phyloP scores from a whole-genome alignment of 805 yeast genomes.

The Starmerella apicola region DNA sequence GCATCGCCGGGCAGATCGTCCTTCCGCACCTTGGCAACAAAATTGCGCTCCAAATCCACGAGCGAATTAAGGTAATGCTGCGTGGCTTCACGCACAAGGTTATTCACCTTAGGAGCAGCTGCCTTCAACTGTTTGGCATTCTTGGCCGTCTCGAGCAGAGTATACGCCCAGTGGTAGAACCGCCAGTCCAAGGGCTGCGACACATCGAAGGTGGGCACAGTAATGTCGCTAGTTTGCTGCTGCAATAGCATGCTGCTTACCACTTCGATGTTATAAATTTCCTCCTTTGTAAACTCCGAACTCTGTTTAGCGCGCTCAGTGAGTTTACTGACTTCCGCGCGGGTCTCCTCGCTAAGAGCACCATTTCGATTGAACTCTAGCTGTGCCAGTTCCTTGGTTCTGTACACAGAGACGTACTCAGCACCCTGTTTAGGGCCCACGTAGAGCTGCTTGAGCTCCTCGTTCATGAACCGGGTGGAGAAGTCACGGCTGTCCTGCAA shows the following conservation, averaged over 20 bases:
- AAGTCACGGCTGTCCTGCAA: conserved; percentile 49
- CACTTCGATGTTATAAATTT: conserved; percentile 28
- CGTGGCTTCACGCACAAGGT: not conserved
- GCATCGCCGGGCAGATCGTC: not conserved
- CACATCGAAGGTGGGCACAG: not conserved
- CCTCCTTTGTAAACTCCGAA: conserved; percentile 28
- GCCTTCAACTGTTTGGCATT: conserved; percentile 5
- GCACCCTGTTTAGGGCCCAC: conserved; percentile 11
- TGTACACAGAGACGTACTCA: conserved; percentile 9
- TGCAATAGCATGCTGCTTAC: conserved; percentile 15
- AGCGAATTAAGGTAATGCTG: not conserved
- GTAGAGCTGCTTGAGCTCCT: not conserved
- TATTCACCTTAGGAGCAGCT: not conserved
- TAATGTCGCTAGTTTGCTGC: not conserved
- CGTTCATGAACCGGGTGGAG: conserved; percentile 24
- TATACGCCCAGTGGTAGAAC: conserved; percentile 22
- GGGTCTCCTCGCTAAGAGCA: not conserved
- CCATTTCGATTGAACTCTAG: not conserved
- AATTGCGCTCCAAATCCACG: not conserved
- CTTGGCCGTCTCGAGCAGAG: conserved; percentile 22
- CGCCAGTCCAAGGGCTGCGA: conserved; percentile 19
- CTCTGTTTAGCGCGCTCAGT: conserved; percentile 1
- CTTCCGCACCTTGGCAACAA: not conserved
- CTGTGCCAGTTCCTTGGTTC: conserved; percentile 11
- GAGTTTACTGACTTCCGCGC: not conserved